Conservation (phyloP, 805 yeast species). For the Kluyveromyces nonfermentans region DNA sequence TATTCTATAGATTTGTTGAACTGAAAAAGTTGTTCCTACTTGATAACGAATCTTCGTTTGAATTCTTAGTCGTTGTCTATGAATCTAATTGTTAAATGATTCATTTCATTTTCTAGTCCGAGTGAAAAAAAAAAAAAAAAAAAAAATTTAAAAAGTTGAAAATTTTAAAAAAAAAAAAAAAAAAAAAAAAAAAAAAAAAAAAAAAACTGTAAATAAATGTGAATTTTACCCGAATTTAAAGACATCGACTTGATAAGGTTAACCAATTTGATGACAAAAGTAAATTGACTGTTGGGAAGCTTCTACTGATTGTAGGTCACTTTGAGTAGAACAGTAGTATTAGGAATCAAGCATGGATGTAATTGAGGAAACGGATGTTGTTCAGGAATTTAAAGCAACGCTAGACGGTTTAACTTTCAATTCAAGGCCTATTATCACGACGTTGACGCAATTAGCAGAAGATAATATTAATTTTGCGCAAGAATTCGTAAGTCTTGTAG, state of each 20-base stretch:
- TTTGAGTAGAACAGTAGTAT: not conserved
- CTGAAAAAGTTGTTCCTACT: too few relatives aligned
- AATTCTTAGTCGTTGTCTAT: too few relatives aligned
- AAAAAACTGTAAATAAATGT: too few relatives aligned
- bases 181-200: not conserved
- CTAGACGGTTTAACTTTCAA: conserved; percentile 74
- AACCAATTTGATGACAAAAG: too few relatives aligned
- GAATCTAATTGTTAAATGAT: not conserved
- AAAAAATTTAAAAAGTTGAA: not conserved
- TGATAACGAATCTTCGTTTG: too few relatives aligned
- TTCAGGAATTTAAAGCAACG: conserved; percentile 58
- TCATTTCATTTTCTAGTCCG: not conserved
- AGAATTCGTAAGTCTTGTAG: conserved; percentile 68
- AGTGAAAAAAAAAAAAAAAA: not conserved
- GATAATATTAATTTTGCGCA: conserved; percentile 74
- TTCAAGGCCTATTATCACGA: conserved; percentile 82
- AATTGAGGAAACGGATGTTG: conserved; percentile 26
- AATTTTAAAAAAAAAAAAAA: not conserved
- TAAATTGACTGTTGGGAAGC: too few relatives aligned
- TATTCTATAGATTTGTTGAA: not conserved
- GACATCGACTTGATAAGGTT: not conserved
- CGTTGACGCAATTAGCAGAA: conserved; percentile 74
- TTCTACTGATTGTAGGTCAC: too few relatives aligned
- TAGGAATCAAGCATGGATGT: not conserved
- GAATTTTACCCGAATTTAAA: not conserved